These are phyloP conservation scores for Fraxinus greggii DNA, from an alignment of 305 asterid genomes.

Conservation along the genomic window DNA sequence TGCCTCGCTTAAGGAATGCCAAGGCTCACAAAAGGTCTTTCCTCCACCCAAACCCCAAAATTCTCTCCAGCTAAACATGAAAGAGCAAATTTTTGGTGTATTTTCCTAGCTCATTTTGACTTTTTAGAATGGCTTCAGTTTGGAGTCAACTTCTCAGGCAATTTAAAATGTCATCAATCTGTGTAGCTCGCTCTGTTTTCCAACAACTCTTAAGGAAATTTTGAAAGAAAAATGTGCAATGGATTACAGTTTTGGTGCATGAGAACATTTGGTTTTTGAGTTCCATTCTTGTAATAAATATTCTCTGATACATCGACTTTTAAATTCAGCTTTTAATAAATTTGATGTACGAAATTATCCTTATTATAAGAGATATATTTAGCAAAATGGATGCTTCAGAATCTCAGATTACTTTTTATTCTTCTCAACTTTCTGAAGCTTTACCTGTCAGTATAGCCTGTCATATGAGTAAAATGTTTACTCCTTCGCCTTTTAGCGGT, in stretches of 20 bases:
- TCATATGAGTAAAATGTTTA: background rate
- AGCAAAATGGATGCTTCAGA: background rate
- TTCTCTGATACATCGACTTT: background rate
- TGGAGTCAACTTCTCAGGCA: background rate
- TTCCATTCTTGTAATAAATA: background rate
- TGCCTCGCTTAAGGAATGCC: background rate
- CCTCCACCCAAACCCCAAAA: background rate
- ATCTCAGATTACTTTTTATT: background rate
- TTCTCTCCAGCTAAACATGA: background rate
- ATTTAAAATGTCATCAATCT: background rate
- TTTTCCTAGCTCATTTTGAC: background rate
- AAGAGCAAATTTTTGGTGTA: background rate
- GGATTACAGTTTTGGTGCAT: background rate
- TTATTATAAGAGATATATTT: background rate
- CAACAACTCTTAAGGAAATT: background rate
- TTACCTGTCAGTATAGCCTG: background rate
- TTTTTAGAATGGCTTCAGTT: background rate
- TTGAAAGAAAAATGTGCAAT: background rate
- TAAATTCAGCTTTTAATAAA: background rate
- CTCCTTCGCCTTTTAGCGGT: background rate
- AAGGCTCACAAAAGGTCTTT: background rate
- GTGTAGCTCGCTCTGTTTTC: background rate
- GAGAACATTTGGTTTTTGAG: background rate
- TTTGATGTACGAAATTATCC: background rate
- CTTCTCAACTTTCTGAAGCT: background rate